Conservation (phyloP, 441 rosid species). For the Kokia cookei region DNA sequence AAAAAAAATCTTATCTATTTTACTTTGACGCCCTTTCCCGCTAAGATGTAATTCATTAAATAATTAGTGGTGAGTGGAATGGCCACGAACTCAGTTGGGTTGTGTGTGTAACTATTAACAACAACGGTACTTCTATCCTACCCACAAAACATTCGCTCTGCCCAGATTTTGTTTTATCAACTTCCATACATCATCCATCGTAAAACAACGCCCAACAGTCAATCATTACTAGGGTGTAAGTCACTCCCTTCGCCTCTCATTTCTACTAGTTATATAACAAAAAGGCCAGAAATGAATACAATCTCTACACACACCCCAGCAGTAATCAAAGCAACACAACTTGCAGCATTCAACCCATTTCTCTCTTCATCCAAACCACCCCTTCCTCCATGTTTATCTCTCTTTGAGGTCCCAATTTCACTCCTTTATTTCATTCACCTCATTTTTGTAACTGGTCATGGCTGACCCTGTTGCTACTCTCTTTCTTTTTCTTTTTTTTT, state of each 20-base stretch:
- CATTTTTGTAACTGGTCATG: background rate
- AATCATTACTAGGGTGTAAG: background rate
- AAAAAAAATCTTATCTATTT: no score
- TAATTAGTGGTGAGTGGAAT: background rate
- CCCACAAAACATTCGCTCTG: background rate
- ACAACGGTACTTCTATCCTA: background rate
- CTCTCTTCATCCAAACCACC: conserved; percentile 18
- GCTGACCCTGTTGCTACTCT: background rate
- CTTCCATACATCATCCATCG: background rate
- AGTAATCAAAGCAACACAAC: conserved; percentile 1
- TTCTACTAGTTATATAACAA: background rate
- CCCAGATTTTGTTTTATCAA: background rate
- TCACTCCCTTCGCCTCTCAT: background rate
- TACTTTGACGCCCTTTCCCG: no score
- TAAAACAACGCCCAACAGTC: background rate
- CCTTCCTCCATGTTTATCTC: conserved; percentile 14
- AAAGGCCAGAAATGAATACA: conserved; percentile 21
- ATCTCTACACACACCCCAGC: conserved; percentile 26
- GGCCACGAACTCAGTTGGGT: background rate
- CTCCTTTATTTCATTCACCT: background rate
- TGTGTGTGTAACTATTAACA: background rate
- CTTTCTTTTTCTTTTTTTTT: no score
- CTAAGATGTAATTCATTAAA: no score
- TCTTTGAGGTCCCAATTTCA: conserved; percentile 22
- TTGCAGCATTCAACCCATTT: conserved; percentile 21